Evolutionary conservation across 2,329 filamentous ascomycete species (phyloP).

Genomic region (Botryotinia calthae): DNA sequence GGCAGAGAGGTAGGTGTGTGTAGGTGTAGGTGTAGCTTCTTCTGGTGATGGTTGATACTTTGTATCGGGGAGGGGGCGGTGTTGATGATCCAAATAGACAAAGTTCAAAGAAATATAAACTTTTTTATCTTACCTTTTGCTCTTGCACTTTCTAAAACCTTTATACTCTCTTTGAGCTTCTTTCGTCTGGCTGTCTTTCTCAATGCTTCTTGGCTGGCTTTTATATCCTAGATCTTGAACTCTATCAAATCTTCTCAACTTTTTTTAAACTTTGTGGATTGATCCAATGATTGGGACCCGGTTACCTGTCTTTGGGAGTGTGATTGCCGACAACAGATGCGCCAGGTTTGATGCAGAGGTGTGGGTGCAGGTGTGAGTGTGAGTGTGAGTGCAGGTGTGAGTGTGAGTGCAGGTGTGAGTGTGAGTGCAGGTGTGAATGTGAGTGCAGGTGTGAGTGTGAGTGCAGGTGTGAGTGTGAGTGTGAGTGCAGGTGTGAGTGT

Average conservation of each 20-base stretch:
- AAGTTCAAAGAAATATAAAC: conserved; percentile 6
- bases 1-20: no score
- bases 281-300: not conserved
- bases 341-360: not conserved
- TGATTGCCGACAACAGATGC: conserved; percentile 5
- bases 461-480: not conserved
- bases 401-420: not conserved
- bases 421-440: no score
- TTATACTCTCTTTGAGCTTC: conserved; percentile 4
- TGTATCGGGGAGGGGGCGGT: not conserved
- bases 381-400: not conserved
- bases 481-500: no score
- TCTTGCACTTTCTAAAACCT: not conserved
- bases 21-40: not conserved
- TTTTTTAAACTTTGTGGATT: not conserved
- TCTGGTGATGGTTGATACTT: not conserved
- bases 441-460: not conserved
- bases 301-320: conserved; percentile 6
- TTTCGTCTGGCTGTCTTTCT: not conserved
- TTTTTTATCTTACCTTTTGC: conserved; percentile 3
- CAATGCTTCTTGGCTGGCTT: conserved; percentile 9
- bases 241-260: not conserved
- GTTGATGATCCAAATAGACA: not conserved
- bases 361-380: not conserved
- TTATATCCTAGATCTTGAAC: not conserved